A percentile compares a stretch with the other conserved stretches of the same genome.
These are phyloP conservation scores for Malus hybrid DNA, from an alignment of 331 rosid genomes.

Conservation along the genomic window DNA sequence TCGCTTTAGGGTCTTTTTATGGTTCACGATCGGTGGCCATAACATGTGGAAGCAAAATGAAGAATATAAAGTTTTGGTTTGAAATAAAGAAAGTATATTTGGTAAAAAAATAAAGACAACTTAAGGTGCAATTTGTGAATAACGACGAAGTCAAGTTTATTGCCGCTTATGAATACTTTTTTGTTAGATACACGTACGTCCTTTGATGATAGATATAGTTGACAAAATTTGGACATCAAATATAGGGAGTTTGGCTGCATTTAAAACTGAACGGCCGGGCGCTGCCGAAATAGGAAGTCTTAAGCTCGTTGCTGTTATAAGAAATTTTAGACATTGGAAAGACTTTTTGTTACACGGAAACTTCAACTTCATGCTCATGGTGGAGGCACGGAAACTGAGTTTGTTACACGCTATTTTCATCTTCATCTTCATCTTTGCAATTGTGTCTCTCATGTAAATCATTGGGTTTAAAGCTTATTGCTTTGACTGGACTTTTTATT, in stretches of 20 bases:
- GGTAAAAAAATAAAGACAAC: neutral
- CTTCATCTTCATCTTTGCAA: neutral
- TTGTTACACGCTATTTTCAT: neutral
- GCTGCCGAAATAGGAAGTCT: neutral
- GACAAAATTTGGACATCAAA: neutral
- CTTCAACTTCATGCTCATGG: too few relatives aligned
- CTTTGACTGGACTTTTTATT: too few relatives aligned
- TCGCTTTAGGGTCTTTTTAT: neutral
- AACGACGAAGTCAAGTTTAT: too few relatives aligned
- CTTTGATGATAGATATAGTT: neutral
- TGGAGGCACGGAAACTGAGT: neutral
- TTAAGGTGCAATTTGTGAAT: too few relatives aligned
- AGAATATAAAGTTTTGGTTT: neutral
- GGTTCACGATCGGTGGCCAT: neutral
- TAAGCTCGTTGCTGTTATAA: too few relatives aligned
- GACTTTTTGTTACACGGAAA: too few relatives aligned
- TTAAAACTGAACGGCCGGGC: neutral
- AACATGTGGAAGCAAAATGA: neutral
- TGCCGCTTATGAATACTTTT: too few relatives aligned
- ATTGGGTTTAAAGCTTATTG: too few relatives aligned
- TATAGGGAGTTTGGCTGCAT: neutral
- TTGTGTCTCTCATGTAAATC: too few relatives aligned
- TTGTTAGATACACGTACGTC: neutral
- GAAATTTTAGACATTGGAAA: too few relatives aligned
- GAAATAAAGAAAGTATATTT: neutral